Evolutionary conservation across 2,329 filamentous ascomycete genomes (phyloP), one percentile per base, ranked within the genome.

Genomic region (Phaeosphaeriaceae sp.): DNA sequence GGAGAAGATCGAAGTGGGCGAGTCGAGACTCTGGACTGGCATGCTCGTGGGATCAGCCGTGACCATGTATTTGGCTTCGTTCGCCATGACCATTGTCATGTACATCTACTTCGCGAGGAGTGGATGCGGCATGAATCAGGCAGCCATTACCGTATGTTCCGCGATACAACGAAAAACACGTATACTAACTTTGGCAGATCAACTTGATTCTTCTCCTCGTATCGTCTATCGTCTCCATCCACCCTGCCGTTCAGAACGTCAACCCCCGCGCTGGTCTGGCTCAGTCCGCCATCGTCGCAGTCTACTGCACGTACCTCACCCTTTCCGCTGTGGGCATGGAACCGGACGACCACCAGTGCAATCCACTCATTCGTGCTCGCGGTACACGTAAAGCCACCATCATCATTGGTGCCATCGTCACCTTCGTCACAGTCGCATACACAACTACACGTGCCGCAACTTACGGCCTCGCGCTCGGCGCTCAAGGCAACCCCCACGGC

Each of bases 311-410:
- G 45, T 99, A 99, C 75, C 87, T 99, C 54, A 99, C 95, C 66
- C 92, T 99, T 88, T 97, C 93, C 2, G 95, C 95, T 24, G 95
- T 99, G 1, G 96, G 93, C 54, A 98, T 99, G 95, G 94, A 99
- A 72, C 95, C 95, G 0, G 94, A 98, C 77, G 89, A 97, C 81
- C 90, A 91, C 69, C 86, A 91, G 65, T 99, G 95, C 86, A 99
- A 99, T 79, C 95, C 95, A 9, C 85, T 99, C 31, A 84, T 97
- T 60, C 88, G 87, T 53, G 93, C 93, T 7, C 91, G 91, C 61
- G 93, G 92, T 59, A 95, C 94, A 10, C 88, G 95, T 61, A 96
- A 91, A 7, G 95, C 93, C 1, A 96, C 93, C 25, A 88, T 98
- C 58, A 88, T 99, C 49, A 87, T 99, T 63, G 95, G 95, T 59